Conservation (phyloP, 345 rosid species). For the Hibiscus mutabilis region DNA sequence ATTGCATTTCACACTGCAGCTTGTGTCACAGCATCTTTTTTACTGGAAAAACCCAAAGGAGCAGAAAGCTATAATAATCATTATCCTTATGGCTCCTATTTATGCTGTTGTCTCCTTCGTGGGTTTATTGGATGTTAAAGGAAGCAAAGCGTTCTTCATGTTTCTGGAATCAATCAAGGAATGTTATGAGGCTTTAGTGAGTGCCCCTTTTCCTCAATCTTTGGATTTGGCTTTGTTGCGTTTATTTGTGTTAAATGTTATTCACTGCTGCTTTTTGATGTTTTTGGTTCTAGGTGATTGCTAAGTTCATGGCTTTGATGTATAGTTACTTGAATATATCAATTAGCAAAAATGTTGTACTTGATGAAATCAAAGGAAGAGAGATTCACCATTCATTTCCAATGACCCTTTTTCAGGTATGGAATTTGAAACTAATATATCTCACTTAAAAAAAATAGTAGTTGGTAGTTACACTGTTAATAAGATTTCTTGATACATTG, state of each 20-base stretch:
- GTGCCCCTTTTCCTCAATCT: conserved; percentile 17
- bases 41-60: conserved; percentile 97
- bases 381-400: conserved; percentile 90
- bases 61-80: conserved; percentile 79
- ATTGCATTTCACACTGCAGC: conserved; percentile 72
- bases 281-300: conserved; percentile 62
- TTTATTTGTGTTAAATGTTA: background rate
- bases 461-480: background rate
- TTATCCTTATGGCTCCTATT: conserved; percentile 89
- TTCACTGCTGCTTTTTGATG: background rate
- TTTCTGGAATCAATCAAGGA: conserved; percentile 83
- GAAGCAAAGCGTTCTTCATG: conserved; percentile 73
- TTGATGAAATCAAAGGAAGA: conserved; percentile 85
- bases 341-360: conserved; percentile 55
- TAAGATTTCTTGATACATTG: background rate
- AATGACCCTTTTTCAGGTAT: conserved; percentile 85
- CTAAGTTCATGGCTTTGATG: conserved; percentile 85
- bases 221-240: conserved; percentile 11
- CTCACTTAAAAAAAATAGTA: background rate
- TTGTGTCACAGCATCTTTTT: conserved; percentile 73
- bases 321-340: conserved; percentile 88
- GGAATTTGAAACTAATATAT: background rate
- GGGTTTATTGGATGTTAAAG: conserved; percentile 66
- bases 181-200: conserved; percentile 89
- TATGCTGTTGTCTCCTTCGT: conserved; percentile 67